Conservation (phyloP, 192 early-diverging fungal species). For the Podila horticola region DNA sequence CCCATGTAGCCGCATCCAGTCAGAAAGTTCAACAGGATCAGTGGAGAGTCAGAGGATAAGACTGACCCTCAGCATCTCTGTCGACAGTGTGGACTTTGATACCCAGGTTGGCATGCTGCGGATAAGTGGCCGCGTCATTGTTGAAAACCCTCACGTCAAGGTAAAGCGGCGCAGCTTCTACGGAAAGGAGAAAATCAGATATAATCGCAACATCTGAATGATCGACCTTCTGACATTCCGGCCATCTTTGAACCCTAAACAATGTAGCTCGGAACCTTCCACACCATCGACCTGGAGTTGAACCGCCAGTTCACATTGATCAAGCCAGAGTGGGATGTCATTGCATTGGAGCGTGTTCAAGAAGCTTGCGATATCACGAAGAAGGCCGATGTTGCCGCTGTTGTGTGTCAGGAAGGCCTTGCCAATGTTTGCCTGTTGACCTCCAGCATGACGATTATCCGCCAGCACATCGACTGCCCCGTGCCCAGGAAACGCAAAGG, state of each 20-base stretch:
- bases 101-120: slow-evolving; percentile 84
- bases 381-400: slow-evolving; percentile 92
- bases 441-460: slow-evolving; percentile 94
- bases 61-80: slow-evolving; percentile 83
- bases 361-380: slow-evolving; percentile 90
- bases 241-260: slow-evolving; percentile 8
- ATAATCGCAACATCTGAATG: not conserved
- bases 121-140: slow-evolving; percentile 88
- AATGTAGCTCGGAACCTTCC: slow-evolving; percentile 84
- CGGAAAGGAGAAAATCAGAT: not conserved
- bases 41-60: slow-evolving; percentile 84
- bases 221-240: not conserved
- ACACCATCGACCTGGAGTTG: slow-evolving; percentile 94
- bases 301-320: slow-evolving; percentile 87
- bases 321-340: slow-evolving; percentile 95
- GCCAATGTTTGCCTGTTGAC: slow-evolving; percentile 95
- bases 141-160: slow-evolving; percentile 92
- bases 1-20: slow-evolving; percentile 80
- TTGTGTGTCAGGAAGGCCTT: slow-evolving; percentile 90
- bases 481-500: slow-evolving; percentile 96
- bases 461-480: slow-evolving; percentile 89
- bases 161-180: slow-evolving; percentile 45
- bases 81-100: slow-evolving; percentile 93
- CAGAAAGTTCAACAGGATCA: slow-evolving; percentile 88
- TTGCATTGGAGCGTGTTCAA: slow-evolving; percentile 89